Base-by-base conservation (phyloP, 495 filamentous ascomycete species). In the Viridothelium virens region DNA sequence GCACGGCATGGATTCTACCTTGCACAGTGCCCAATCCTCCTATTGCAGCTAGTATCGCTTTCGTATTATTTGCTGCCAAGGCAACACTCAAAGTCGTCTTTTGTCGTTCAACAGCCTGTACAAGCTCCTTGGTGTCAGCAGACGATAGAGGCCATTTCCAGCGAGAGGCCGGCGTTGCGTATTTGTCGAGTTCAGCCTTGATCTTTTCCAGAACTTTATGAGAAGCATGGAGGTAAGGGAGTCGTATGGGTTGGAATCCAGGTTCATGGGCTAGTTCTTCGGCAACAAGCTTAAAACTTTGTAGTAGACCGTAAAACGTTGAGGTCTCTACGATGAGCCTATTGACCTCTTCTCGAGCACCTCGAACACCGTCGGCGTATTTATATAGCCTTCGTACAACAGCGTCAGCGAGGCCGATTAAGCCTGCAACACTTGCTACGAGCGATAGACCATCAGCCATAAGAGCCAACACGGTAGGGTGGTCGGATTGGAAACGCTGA, bases 71-170 rank as follows among this genome's bases (percentile, higher is more conserved):
- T 36, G 53, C 53, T 14, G 53, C 31, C 31, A 59, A 59, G 14
- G 53, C 53, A 36, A 59, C 5, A 31, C 11, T 10, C 53, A 59
- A 7, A 18, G 53, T 59, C 31, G 53, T 10, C 14, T 59, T 59
- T 31, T 59, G 53, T 7, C 53, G 53, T 18, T 59, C 53, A 59
- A 59, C 31, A 9, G 6, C 53, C 36, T 59, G 53, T 7, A 59
- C 25, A 34, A 59, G 31, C 3, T 36, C 14, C 31, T 59, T 59
- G 25, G 53, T 59, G 6, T 59, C 31, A 3, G 7, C 31, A 34
- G 53, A 33, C 31, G 53, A 59, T 59, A 59, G 14, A 5, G 53
- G 53, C 53, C 4, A 59, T 36, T 59, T 59, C 53, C 53, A 59
- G 53, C 31, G 53, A 36, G 11, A 11, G 5, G 6, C 6, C 7